These are phyloP conservation scores for Cephaloascus albidus DNA, from an alignment of 805 yeast species.

Conservation along the genomic window DNA sequence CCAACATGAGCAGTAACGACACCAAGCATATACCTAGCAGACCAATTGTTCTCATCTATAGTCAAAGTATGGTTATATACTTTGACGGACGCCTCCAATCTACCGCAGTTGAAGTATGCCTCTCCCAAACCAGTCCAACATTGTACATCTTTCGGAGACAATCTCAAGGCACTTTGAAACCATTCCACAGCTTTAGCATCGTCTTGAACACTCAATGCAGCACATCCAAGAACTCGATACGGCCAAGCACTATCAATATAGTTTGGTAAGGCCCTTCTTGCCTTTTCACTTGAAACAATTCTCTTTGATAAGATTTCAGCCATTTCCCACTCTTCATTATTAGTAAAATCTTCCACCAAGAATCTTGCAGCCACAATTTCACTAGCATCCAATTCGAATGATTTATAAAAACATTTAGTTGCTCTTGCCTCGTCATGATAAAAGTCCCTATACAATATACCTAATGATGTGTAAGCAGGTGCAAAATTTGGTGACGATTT, in stretches of 20 bases:
- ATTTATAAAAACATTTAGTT: slow-evolving; percentile 77
- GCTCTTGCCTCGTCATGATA: slow-evolving; percentile 60
- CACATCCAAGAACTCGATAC: slow-evolving; percentile 75
- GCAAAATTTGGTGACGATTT: slow-evolving; percentile 59
- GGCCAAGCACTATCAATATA: slow-evolving; percentile 65
- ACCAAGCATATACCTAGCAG: slow-evolving; percentile 61
- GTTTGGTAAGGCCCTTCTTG: slow-evolving; percentile 36
- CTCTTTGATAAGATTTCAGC: slow-evolving; percentile 68
- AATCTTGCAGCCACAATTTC: slow-evolving; percentile 69
- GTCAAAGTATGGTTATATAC: slow-evolving; percentile 64
- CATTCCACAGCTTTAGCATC: slow-evolving; percentile 77
- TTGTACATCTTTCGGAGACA: slow-evolving; percentile 55
- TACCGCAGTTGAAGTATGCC: slow-evolving; percentile 77
- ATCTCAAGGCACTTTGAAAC: slow-evolving; percentile 79
- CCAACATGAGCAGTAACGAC: slow-evolving; percentile 53
- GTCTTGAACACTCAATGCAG: slow-evolving; percentile 60
- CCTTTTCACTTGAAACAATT: slow-evolving; percentile 54
- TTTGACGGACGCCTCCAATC: slow-evolving; percentile 77
- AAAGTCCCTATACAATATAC: slow-evolving; percentile 54
- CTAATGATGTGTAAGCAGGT: slow-evolving; percentile 75
- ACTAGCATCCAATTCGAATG: slow-evolving; percentile 76
- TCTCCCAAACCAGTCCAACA: slow-evolving; percentile 98
- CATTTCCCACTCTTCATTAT: slow-evolving; percentile 68
- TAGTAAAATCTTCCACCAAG: slow-evolving; percentile 63
- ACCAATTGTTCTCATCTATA: slow-evolving; percentile 46